Conservation (phyloP, 176 grass and related monocot species). For the Oryza meridionalis region DNA sequence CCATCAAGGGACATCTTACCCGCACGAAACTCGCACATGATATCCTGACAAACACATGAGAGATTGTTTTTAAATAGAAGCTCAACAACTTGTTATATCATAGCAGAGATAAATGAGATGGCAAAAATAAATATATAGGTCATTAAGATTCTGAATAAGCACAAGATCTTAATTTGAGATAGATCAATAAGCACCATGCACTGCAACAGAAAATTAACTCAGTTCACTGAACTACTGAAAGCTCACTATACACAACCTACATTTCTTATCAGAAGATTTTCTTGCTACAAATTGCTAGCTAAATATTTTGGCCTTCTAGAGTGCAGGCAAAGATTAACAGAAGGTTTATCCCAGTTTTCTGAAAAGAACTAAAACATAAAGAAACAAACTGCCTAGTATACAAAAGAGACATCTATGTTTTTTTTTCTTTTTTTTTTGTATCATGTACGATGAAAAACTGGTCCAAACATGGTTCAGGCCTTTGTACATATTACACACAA, state of each 20-base stretch:
- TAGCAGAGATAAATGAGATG: conserved; percentile 11
- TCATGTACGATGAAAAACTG: neutral
- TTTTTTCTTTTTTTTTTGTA: too few species aligned
- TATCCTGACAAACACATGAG: conserved; percentile 56
- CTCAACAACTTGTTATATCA: neutral
- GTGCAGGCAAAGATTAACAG: neutral
- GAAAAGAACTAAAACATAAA: neutral
- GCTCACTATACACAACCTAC: neutral
- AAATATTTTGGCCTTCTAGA: neutral
- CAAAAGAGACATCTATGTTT: too few species aligned
- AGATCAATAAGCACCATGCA: conserved; percentile 15
- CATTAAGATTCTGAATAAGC: conserved; percentile 17
- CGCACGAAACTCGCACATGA: conserved; percentile 95
- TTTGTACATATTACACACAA: neutral
- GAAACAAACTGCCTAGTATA: neutral
- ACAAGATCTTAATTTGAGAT: conserved; percentile 12
- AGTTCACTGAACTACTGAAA: neutral
- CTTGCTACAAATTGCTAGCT: neutral
- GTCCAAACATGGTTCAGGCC: neutral
- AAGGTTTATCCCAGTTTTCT: neutral
- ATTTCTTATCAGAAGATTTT: neutral
- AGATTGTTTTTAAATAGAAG: conserved; percentile 1
- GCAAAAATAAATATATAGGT: conserved; percentile 1
- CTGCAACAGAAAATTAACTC: neutral
- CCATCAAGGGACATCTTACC: conserved; percentile 89